Evolutionary conservation across 805 yeast species (phyloP).

Genomic region (Zygosaccharomyces gambellarensis): DNA sequence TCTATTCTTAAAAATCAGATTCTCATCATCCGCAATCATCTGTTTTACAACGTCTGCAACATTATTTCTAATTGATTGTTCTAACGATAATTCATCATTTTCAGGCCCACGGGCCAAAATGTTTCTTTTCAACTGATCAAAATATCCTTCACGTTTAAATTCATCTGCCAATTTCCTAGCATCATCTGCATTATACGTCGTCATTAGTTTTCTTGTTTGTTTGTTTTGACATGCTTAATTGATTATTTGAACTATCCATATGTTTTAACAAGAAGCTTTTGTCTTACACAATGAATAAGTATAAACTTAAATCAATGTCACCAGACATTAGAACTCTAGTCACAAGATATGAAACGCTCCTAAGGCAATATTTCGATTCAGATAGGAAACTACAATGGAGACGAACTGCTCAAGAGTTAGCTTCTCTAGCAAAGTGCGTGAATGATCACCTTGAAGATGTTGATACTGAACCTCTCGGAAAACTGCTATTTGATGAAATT

Average conservation of each 20-base stretch:
- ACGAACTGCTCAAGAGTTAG: not conserved
- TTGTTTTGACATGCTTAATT: not conserved
- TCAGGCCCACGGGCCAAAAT: slow-evolving; percentile 19
- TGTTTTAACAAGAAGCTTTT: not conserved
- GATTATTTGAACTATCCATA: not conserved
- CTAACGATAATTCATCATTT: slow-evolving; percentile 7
- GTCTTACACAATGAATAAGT: not conserved
- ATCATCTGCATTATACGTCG: slow-evolving; percentile 13
- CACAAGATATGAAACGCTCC: not conserved
- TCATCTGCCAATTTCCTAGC: slow-evolving; percentile 28
- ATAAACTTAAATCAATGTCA: not conserved
- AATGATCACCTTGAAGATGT: not conserved
- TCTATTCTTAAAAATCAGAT: slow-evolving; percentile 32
- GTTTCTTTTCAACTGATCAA: slow-evolving; percentile 29
- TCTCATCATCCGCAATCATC: slow-evolving; percentile 30
- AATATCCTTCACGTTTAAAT: slow-evolving; percentile 33
- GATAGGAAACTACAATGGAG: not conserved
- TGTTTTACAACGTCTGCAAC: slow-evolving; percentile 23
- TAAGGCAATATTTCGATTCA: not conserved
- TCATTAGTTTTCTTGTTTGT: not conserved
- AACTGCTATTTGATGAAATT: not conserved
- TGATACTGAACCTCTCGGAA: not conserved
- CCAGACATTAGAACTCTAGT: not conserved
- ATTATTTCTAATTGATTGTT: slow-evolving; percentile 19
- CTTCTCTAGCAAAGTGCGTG: not conserved